Evolutionary conservation across 1,284 basidiomycete species (phyloP).

Genomic region (Entoloma clypeatum): DNA sequence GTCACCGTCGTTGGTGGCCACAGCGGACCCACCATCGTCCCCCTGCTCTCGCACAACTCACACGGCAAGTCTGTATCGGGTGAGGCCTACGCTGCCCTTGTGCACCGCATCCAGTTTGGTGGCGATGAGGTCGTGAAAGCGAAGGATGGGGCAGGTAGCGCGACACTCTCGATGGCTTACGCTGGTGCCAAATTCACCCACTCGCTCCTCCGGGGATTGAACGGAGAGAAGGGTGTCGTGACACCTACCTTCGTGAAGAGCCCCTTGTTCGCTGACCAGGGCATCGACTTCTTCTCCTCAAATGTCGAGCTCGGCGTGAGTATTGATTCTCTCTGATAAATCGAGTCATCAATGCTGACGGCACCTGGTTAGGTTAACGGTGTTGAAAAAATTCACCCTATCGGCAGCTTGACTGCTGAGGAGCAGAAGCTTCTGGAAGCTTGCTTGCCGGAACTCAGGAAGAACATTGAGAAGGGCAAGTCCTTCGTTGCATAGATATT

Average conservation of each 20-base stretch:
- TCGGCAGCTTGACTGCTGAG: conserved; percentile 73
- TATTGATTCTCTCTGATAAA: conserved; percentile 20
- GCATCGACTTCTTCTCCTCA: conserved; percentile 88
- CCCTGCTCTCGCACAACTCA: conserved; percentile 81
- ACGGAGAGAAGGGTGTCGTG: conserved; percentile 82
- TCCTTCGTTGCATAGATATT: conserved; percentile 57
- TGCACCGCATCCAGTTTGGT: conserved; percentile 88
- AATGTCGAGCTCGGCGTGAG: conserved; percentile 87
- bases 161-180: conserved; percentile 94
- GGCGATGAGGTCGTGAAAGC: conserved; percentile 91
- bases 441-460: conserved; percentile 89
- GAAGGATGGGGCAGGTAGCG: conserved; percentile 87
- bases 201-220: conserved; percentile 78
- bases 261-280: conserved; percentile 77
- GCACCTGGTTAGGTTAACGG: conserved; percentile 61
- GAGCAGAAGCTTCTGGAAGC: conserved; percentile 87
- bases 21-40: conserved; percentile 95
- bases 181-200: conserved; percentile 88
- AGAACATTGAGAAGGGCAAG: conserved; percentile 96
- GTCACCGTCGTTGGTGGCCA: conserved; percentile 96
- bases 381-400: conserved; percentile 84
- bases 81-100: conserved; percentile 65
- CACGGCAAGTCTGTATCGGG: conserved; percentile 65
- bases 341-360: conserved; percentile 14
- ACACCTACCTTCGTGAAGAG: conserved; percentile 89